phyloP scores from a whole-genome alignment of 1,284 basidiomycete species.

The Cryptococcus sp. region DNA sequence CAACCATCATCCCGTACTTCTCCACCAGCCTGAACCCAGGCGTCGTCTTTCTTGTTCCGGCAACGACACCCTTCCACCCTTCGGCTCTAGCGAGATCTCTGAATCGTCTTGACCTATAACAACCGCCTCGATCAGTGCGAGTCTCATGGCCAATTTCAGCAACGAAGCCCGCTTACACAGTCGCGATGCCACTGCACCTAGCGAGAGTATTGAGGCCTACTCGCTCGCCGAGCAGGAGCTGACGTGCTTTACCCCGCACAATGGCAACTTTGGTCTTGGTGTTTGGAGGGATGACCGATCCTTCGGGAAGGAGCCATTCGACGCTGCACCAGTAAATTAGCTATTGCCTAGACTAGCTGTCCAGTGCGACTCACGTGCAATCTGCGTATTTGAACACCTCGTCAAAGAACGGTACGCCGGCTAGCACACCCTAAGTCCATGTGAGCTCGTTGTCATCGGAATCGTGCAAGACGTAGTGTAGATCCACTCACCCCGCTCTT shows the following conservation, averaged over 20 bases:
- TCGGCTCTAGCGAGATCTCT: constrained; percentile 74
- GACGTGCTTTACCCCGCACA: constrained; percentile 82
- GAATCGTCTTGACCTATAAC: constrained; percentile 60
- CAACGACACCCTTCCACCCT: constrained; percentile 86
- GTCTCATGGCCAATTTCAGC: neutral
- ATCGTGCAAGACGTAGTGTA: no score
- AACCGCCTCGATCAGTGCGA: neutral
- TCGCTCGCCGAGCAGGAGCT: constrained; percentile 89
- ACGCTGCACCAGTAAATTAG: constrained; percentile 60
- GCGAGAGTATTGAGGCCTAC: constrained; percentile 93
- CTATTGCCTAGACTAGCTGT: neutral
- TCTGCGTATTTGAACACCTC: constrained; percentile 88
- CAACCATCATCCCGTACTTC: constrained; percentile 98
- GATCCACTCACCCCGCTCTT: constrained; percentile 56
- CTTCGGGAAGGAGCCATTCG: constrained; percentile 89
- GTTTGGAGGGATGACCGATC: constrained; percentile 70
- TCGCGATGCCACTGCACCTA: constrained; percentile 94
- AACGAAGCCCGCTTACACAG: constrained; percentile 63
- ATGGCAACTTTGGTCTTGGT: constrained; percentile 80
- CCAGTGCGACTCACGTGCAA: constrained; percentile 69
- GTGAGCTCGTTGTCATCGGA: neutral
- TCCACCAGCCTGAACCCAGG: constrained; percentile 97
- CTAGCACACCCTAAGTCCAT: constrained; percentile 70
- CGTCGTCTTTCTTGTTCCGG: constrained; percentile 96
- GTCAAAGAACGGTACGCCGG: constrained; percentile 93